Percentiles rank a stretch among this genome's conserved stretches.
Evolutionary conservation across 192 early-diverging fungal species (phyloP).

Genomic region (Dissophora ornata): DNA sequence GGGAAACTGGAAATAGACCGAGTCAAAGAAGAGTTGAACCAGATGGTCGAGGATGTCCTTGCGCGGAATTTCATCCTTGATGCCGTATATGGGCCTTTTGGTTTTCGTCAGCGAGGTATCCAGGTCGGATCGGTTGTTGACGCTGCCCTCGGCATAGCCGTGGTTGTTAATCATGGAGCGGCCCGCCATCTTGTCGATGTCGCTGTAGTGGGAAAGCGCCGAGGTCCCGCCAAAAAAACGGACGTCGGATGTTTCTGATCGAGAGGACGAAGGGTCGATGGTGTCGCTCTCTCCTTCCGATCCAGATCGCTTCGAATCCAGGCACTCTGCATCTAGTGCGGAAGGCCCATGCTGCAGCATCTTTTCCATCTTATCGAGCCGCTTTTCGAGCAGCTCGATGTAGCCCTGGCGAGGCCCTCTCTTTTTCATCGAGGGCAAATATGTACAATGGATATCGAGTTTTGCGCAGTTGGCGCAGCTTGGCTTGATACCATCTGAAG

Average conservation of each 20-base stretch:
- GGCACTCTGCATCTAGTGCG: constrained; percentile 12
- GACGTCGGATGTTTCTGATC: neutral
- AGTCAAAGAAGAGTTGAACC: constrained; percentile 58
- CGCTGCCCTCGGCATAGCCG: neutral
- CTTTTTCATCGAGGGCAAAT: constrained; percentile 88
- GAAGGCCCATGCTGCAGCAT: constrained; percentile 62
- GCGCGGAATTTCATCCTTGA: constrained; percentile 49
- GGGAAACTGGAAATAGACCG: constrained; percentile 56
- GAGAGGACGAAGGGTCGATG: neutral
- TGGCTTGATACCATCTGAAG: constrained; percentile 72
- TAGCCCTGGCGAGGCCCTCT: constrained; percentile 89
- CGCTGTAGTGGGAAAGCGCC: constrained; percentile 4
- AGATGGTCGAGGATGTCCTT: constrained; percentile 65
- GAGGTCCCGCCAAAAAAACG: constrained; percentile 44
- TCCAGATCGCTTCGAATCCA: constrained; percentile 6
- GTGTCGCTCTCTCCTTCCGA: neutral
- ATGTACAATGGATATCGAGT: constrained; percentile 75
- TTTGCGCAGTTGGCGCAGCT: constrained; percentile 84
- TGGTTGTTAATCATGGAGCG: neutral
- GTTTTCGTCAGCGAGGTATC: neutral
- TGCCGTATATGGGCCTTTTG: constrained; percentile 43
- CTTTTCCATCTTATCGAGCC: constrained; percentile 83
- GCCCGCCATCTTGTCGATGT: neutral
- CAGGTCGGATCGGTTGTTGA: neutral
- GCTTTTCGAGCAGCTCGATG: constrained; percentile 81